Base-by-base conservation (phyloP, 2,329 filamentous ascomycete genomes). In the Metarhizium album region DNA sequence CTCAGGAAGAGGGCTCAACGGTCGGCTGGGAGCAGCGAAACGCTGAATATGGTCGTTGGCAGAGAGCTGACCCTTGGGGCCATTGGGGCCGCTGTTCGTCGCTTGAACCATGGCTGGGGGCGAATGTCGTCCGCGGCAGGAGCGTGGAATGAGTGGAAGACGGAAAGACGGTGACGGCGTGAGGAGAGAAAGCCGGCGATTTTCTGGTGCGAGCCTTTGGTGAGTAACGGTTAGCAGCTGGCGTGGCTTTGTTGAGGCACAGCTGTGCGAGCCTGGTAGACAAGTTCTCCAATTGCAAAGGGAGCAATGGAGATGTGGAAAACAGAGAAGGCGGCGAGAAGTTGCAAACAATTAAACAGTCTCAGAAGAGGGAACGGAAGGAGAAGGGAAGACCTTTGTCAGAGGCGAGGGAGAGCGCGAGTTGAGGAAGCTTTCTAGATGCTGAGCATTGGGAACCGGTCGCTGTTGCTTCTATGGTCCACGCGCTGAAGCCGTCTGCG, bases 31-130 rank as follows among this genome's bases (percentile, higher is more conserved):
- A 64, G 91, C 89, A 63, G 84, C 82, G 73, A 98, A 98, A 63
- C 93, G 90, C 72, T 87, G 86, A 75, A 98, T 97, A 78, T 97
- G 97, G 79, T 98, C 93, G 79, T 98, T 96, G 72, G 88, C 90
- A 68, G 86, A 89, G 58, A 78, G 67, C 58, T 69, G 70, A 64
- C 73, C 73, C 61, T 74, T 67, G 62, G 69, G 69, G 66, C 75
- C 74, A 64, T 73, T 75, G 63, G 70, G 69, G 64, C 71, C 70
- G 62, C 70, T 72, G 57, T 73, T 62, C 60, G 73, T 64, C 58
- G 74, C 69, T 57, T 57, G 57, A 70, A 79, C 72, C 77, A 84
- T 85, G 65, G 42, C 51, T 53, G 47, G 49, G 33, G 55, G 52
- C 48, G 46, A 23, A 43, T 4, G 13, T 49, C 54, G 54, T 46